Evolutionary conservation across 495 filamentous ascomycete genomes (phyloP).

Genomic region (Aspergillus asperescens): DNA sequence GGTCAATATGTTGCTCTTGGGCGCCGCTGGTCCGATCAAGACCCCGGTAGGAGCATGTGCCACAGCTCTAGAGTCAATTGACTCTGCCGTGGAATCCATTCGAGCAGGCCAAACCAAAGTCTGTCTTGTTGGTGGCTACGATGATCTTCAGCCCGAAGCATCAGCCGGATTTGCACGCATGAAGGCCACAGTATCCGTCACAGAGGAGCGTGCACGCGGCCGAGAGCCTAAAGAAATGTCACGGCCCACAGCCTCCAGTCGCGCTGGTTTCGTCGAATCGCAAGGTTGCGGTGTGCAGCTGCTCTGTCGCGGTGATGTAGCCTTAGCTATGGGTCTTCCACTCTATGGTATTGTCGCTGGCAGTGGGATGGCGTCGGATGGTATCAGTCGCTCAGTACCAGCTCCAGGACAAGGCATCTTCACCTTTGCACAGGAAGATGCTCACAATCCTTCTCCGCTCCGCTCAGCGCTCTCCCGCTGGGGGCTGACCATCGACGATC

Average conservation of each 20-base stretch:
- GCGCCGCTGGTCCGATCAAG: constrained; percentile 97
- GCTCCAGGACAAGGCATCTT: constrained; percentile 93
- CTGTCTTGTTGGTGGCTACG: constrained; percentile 94
- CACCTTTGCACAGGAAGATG: constrained; percentile 77
- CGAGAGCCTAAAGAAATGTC: constrained; percentile 95
- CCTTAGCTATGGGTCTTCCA: constrained; percentile 94
- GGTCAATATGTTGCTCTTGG: constrained; percentile 96
- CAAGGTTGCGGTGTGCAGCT: constrained; percentile 95
- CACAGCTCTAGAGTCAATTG: constrained; percentile 89
- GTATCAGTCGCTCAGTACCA: constrained; percentile 92
- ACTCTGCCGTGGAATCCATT: constrained; percentile 95
- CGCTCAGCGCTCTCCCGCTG: constrained; percentile 94
- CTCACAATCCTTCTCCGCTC: constrained; percentile 64
- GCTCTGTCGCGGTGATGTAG: constrained; percentile 91
- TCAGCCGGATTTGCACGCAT: constrained; percentile 99
- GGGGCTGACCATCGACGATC: constrained; percentile 92
- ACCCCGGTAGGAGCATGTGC: constrained; percentile 95
- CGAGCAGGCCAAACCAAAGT: constrained; percentile 91
- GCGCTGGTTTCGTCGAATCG: constrained; percentile 97
- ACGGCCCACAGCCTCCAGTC: constrained; percentile 85
- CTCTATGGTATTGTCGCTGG: constrained; percentile 90
- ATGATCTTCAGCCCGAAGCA: constrained; percentile 97
- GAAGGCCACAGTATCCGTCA: constrained; percentile 93
- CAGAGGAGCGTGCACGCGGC: constrained; percentile 88
- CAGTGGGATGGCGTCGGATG: constrained; percentile 92